These are phyloP conservation scores for Ilex asprella DNA, from an alignment of 257 asterid species.

Conservation along the genomic window DNA sequence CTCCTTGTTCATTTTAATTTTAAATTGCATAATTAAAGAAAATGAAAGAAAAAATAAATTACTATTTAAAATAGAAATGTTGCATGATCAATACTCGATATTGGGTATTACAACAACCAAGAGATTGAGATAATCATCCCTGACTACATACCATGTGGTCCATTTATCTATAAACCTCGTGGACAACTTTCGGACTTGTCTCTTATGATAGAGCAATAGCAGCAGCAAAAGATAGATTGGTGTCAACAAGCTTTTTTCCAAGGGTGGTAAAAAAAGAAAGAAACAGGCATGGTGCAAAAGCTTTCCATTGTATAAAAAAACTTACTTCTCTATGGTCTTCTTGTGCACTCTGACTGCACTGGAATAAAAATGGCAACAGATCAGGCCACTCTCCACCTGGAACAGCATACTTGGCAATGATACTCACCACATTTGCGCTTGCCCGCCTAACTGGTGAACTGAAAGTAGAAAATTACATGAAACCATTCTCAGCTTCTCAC, in stretches of 20 bases:
- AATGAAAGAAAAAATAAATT: too few species aligned
- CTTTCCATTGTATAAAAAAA: slow-evolving; percentile 5
- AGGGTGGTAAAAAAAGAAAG: neutral
- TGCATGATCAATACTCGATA: too few species aligned
- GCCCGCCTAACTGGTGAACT: slow-evolving; percentile 95
- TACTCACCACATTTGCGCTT: slow-evolving; percentile 96
- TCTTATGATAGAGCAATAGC: neutral
- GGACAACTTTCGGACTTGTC: too few species aligned
- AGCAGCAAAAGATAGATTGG: neutral
- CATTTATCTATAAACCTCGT: too few species aligned
- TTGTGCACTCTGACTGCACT: slow-evolving; percentile 88
- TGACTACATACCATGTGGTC: too few species aligned
- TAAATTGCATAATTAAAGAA: too few species aligned
- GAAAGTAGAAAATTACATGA: slow-evolving; percentile 22
- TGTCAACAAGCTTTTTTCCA: too few species aligned
- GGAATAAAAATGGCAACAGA: slow-evolving; percentile 85
- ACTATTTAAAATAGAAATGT: too few species aligned
- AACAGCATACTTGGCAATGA: slow-evolving; percentile 91
- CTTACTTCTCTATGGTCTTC: slow-evolving; percentile 98
- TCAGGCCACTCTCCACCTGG: slow-evolving; percentile 99
- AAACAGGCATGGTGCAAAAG: slow-evolving; percentile 4
- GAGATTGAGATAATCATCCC: too few species aligned
- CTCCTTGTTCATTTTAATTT: too few species aligned
- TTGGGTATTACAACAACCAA: too few species aligned
- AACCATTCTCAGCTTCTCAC: slow-evolving; percentile 9